Evolutionary conservation across 2,329 filamentous ascomycete genomes (phyloP).

Genomic region (Passalora sequoiae): DNA sequence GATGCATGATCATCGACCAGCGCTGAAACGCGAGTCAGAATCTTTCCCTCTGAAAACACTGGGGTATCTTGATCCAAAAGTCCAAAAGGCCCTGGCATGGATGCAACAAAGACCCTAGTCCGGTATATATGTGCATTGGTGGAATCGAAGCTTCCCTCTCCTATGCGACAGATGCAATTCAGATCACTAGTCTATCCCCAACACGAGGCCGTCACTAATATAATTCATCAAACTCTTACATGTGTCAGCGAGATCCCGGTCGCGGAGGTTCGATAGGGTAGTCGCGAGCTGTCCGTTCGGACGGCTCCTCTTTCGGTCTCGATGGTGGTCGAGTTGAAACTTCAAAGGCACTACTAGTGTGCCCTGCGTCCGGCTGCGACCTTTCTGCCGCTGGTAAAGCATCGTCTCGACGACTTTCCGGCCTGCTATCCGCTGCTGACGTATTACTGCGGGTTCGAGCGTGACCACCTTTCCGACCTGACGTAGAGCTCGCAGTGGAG

Average conservation of each 20-base stretch:
- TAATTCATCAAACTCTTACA: not conserved
- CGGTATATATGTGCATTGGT: slow-evolving; percentile 1
- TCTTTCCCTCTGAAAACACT: not conserved
- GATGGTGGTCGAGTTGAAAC: slow-evolving; percentile 3
- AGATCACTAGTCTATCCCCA: slow-evolving; percentile 6
- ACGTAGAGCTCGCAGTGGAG: slow-evolving; percentile 52
- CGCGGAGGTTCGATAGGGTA: slow-evolving; percentile 12
- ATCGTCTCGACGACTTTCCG: slow-evolving; percentile 24
- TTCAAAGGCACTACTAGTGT: slow-evolving; percentile 6
- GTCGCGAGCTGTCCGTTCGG: slow-evolving; percentile 2
- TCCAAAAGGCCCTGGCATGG: not conserved
- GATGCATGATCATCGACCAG: not conserved
- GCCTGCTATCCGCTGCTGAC: slow-evolving; percentile 37
- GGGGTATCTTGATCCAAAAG: slow-evolving; percentile 7
- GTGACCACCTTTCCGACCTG: slow-evolving; percentile 54
- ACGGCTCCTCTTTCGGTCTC: slow-evolving; percentile 8
- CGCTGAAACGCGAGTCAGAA: slow-evolving; percentile 3
- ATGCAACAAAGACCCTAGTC: not conserved
- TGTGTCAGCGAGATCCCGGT: slow-evolving; percentile 20
- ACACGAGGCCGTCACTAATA: slow-evolving; percentile 5
- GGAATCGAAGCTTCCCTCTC: slow-evolving; percentile 1
- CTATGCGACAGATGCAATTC: slow-evolving; percentile 4
- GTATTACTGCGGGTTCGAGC: slow-evolving; percentile 62
- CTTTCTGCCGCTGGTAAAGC: slow-evolving; percentile 8
- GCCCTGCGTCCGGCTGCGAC: slow-evolving; percentile 6